Base-by-base conservation (phyloP, 1,139 yeast species). In the Suhomyces taliae region DNA sequence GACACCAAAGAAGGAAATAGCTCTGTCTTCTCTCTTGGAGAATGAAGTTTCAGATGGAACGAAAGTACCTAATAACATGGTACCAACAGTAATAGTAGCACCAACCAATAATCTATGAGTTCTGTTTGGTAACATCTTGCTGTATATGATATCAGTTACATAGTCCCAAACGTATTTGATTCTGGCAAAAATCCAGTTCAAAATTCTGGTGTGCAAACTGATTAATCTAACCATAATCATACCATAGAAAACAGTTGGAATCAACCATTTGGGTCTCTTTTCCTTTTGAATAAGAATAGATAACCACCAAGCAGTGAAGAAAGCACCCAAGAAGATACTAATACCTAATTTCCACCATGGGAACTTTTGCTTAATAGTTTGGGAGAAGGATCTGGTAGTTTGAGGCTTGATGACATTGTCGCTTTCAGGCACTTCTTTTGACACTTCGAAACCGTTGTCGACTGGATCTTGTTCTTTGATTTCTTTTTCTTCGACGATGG, bases 301-400 rank as follows among this genome's bases (percentile, higher is more conserved):
- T 35, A 82, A 60, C 87, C 87, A 83, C 87, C 87, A 83, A 4
- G 83, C 75, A 6, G 87, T 82, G 70, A 82, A 82, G 54, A 83
- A 78, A 37, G 68, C 61, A 1, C 75, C 79, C 34, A 65, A 49
- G 36, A 76, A 58, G 10, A 72, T 46, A 47, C 70, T 70, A 32
- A 66, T 46, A 2, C 62, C 62, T 9, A 67, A 42, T 41, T 50
- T 62, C 34, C 36, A 55, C 49, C 47, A 53, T 7, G 59, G 58
- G 39, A 43, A 51, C 19, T 37, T 43, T 14, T 39, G 8, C 44
- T 50, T 55, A 33, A 54, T 24, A 6, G 19, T 42, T 15, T 38
- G 48, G n/a, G 39, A 32, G 12, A 42, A 15, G 34, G 47, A 24
- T 14, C 43, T 24, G 10, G 50, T 33, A 36, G 39, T 15, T 33